Evolutionary conservation across 805 yeast species (phyloP).

Genomic region (Saturnispora mendoncae): DNA sequence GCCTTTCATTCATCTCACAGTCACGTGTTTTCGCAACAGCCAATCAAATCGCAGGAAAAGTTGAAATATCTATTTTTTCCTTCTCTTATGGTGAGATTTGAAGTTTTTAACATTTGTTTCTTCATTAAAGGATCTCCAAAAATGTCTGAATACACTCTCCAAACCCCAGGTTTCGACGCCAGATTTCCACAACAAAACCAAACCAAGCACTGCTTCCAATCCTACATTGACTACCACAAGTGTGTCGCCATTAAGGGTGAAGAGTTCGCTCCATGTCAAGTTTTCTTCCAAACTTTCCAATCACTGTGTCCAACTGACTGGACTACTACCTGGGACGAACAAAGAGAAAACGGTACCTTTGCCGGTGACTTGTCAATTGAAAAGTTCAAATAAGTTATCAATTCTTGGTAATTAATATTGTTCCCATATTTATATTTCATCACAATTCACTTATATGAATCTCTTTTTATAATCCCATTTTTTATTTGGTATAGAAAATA

Average conservation of each 20-base stretch:
- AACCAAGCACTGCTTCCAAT: slow-evolving; percentile 97
- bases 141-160: slow-evolving; percentile 40
- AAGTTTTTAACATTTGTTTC: background rate
- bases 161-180: slow-evolving; percentile 74
- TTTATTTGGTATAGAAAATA: slow-evolving; percentile 2
- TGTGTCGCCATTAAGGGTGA: slow-evolving; percentile 96
- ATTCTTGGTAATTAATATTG: too few species aligned
- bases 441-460: background rate
- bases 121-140: too few species aligned
- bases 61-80: background rate
- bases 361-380: slow-evolving; percentile 33
- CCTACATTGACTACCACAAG: slow-evolving; percentile 96
- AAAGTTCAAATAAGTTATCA: slow-evolving; percentile 20
- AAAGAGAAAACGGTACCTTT: slow-evolving; percentile 45
- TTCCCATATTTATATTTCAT: background rate
- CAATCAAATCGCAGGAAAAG: slow-evolving; percentile 3
- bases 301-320: slow-evolving; percentile 80
- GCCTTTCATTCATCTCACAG: background rate
- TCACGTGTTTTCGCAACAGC: slow-evolving; percentile 3
- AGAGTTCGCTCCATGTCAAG: slow-evolving; percentile 95
- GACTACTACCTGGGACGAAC: slow-evolving; percentile 84
- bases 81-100: background rate
- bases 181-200: slow-evolving; percentile 97
- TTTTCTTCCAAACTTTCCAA: slow-evolving; percentile 83
- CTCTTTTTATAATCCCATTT: background rate